These are phyloP conservation scores for Skeletonema marinoi DNA, from an alignment of 108 stramenopile species.

Conservation along the genomic window DNA sequence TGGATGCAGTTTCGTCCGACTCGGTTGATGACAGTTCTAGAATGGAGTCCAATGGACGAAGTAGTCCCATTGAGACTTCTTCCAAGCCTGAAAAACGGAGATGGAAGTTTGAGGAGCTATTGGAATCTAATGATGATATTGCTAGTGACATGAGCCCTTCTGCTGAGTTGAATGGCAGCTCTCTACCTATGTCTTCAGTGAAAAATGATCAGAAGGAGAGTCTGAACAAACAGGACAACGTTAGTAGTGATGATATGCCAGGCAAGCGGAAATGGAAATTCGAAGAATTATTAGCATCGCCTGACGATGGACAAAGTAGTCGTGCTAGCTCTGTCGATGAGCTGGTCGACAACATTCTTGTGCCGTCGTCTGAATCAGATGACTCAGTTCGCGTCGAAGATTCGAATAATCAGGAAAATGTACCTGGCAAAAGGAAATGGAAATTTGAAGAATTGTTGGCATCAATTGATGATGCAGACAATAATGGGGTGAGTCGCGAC, in stretches of 20 bases:
- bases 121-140: background rate
- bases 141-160: background rate
- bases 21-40: background rate
- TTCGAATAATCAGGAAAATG: background rate
- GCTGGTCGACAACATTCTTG: background rate
- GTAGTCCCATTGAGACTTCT: background rate
- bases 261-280: background rate
- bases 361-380: background rate
- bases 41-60: background rate
- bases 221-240: background rate
- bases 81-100: background rate
- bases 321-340: background rate
- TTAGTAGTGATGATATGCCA: background rate
- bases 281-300: background rate
- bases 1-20: background rate
- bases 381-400: background rate
- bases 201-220: background rate
- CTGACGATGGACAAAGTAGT: background rate
- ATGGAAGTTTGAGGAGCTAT: background rate
- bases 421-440: background rate
- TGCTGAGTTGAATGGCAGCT: background rate
- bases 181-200: background rate
- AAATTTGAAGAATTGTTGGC: background rate
- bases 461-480: background rate
- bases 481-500: too few species aligned